Conservation (phyloP, 441 rosid species). For the Euphorbia celastroides region DNA sequence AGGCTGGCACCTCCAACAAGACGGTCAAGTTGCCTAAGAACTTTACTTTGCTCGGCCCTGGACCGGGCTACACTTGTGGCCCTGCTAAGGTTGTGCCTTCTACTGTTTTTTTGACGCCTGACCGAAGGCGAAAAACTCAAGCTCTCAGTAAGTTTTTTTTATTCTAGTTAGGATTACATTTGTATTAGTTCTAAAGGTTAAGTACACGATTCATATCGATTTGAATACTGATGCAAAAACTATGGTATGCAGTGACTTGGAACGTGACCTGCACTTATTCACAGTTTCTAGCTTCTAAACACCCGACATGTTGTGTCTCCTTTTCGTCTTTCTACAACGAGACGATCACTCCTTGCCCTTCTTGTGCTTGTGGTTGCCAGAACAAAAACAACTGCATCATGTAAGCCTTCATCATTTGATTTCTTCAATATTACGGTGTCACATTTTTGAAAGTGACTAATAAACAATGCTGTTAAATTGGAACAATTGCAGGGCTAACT, state of each 20-base stretch:
- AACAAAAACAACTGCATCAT: constrained; percentile 29
- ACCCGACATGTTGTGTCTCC: constrained; percentile 49
- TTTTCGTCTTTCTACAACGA: constrained; percentile 52
- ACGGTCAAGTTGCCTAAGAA: constrained; percentile 56
- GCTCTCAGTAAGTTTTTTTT: constrained; percentile 64
- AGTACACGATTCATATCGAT: too few relatives aligned
- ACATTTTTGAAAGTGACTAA: too few relatives aligned
- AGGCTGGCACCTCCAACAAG: constrained; percentile 52
- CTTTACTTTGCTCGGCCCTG: constrained; percentile 53
- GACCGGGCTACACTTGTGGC: constrained; percentile 72
- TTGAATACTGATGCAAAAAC: too few relatives aligned
- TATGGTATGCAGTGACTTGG: constrained; percentile 58
- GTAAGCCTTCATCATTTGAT: constrained; percentile 23
- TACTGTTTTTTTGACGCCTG: constrained; percentile 34
- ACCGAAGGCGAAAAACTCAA: constrained; percentile 53
- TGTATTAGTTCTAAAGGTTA: too few relatives aligned
- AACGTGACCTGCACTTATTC: constrained; percentile 48
- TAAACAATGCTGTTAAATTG: too few relatives aligned
- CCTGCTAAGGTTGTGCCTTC: constrained; percentile 42
- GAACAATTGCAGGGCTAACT: constrained; percentile 50
- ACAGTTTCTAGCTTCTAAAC: constrained; percentile 31
- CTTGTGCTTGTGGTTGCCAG: constrained; percentile 52
- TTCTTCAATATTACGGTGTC: not conserved
- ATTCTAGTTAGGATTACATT: too few relatives aligned
- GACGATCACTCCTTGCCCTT: constrained; percentile 38